Evolutionary conservation across 257 asterid genomes (phyloP).

Genomic region (Knoxia roxburghii): DNA sequence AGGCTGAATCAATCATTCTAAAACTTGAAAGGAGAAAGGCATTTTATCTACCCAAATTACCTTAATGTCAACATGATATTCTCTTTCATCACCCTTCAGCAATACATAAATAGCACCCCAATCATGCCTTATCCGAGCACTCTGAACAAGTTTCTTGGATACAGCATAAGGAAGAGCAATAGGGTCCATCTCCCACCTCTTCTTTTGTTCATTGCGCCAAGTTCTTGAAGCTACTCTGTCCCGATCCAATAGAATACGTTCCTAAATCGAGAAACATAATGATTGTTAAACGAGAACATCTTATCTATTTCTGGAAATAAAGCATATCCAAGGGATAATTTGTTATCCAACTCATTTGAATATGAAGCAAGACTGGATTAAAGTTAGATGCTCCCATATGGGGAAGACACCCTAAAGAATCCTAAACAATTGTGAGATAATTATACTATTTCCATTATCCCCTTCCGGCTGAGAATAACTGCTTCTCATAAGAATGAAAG

Average conservation of each 20-base stretch:
- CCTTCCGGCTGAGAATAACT: background rate
- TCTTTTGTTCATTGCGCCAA: slow-evolving; percentile 74
- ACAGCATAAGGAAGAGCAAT: slow-evolving; percentile 91
- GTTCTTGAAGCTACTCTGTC: slow-evolving; percentile 88
- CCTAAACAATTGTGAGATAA: background rate
- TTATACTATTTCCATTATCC: background rate
- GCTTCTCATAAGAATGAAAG: background rate
- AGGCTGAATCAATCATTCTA: background rate
- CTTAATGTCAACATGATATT: slow-evolving; percentile 71
- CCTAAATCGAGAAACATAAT: slow-evolving; percentile 30
- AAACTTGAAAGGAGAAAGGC: slow-evolving; percentile 5
- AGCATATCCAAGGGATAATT: background rate
- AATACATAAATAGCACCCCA: slow-evolving; percentile 80
- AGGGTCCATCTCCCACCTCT: slow-evolving; percentile 96
- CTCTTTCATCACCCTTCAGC: slow-evolving; percentile 81
- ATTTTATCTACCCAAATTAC: slow-evolving; percentile 34
- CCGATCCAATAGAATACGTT: slow-evolving; percentile 70
- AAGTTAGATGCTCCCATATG: background rate
- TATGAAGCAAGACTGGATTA: background rate
- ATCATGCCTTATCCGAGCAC: slow-evolving; percentile 96
- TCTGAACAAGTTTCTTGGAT: slow-evolving; percentile 70
- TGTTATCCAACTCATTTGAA: background rate
- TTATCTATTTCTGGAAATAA: background rate
- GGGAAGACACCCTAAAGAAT: slow-evolving; percentile 1
- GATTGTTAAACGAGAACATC: slow-evolving; percentile 4